phyloP scores from a whole-genome alignment of 2,329 filamentous ascomycete genomes.

The Fusarium nygamai region DNA sequence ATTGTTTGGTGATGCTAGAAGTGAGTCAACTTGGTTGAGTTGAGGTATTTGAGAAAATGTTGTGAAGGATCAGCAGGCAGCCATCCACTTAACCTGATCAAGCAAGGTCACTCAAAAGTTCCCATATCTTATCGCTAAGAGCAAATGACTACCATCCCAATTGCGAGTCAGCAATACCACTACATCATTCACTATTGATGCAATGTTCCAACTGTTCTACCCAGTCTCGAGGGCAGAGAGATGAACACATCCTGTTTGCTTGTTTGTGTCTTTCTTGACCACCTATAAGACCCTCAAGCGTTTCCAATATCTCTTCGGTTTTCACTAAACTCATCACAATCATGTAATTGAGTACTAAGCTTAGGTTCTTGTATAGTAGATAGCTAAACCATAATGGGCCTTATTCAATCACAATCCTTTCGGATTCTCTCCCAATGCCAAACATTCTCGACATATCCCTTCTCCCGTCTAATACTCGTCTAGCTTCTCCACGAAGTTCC shows the following conservation, averaged over 20 bases:
- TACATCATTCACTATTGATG: neutral
- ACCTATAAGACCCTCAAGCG: too few relatives aligned
- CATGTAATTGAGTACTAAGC: neutral
- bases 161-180: neutral
- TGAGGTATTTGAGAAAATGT: neutral
- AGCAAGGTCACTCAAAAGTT: slow-evolving; percentile 4
- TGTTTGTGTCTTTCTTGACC: neutral
- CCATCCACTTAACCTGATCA: slow-evolving; percentile 14
- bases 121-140: neutral
- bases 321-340: neutral
- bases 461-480: neutral
- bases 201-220: neutral
- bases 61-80: neutral
- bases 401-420: slow-evolving; percentile 11
- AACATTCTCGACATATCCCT: slow-evolving; percentile 1
- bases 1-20: neutral
- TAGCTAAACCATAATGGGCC: too few relatives aligned
- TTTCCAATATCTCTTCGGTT: neutral
- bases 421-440: slow-evolving; percentile 1
- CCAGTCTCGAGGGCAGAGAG: neutral
- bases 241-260: neutral
- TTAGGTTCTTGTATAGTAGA: too few relatives aligned
- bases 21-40: neutral
- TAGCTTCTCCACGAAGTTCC: neutral
- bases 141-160: neutral